Evolutionary conservation across 2,329 filamentous ascomycete species (phyloP), one percentile per base, ranked within the genome.

Genomic region (Madurella fahalii): DNA sequence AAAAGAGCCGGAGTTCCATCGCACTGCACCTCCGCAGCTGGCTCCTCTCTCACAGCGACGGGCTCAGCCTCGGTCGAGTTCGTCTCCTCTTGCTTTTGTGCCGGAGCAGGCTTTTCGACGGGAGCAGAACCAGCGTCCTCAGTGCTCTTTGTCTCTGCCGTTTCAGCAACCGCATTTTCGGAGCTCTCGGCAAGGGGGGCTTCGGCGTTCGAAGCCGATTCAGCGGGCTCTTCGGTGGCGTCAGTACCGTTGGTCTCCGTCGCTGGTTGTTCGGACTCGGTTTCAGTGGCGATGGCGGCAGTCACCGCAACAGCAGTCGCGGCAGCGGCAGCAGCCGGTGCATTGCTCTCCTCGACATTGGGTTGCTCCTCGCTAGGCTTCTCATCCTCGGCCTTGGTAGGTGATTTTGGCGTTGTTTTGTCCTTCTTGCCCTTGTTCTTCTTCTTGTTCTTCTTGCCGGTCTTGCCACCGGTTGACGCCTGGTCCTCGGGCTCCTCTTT

Each of bases 371-470:
- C 57, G 20, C 43, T 46, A 20, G 58, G 15, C 31, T 53, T 40
- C 39, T 51, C 50, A 5, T 57, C 52, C 11, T 49, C 41, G 30
- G 49, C 48, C n/a, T 52, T 48, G 15, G 46, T n/a, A 32, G 54
- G 45, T 7, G 50, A 51, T 40, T 58, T 42, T 15, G 50, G 40
- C 25, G 52, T 32, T 43, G 58, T 41, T 16, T 57, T 50, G 31
- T 60, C 52, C 40, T 58, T 37, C 34, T 37, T 37, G 34, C 34
- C 50, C 47, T 43, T 43, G 50, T 47, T 20, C 25, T 25, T 25
- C 25, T 45, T 37, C 50, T 58, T 58, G 17, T 59, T 59, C 43
- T 61, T 62, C 52, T 62, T 60, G 47, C 62, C 62, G 47, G 61
- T 64, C 52, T 59, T 62, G 46, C 59, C 54, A 42, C 39, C 17